Evolutionary conservation across 192 early-diverging fungal species (phyloP).

Genomic region (Coemansia aciculifera): DNA sequence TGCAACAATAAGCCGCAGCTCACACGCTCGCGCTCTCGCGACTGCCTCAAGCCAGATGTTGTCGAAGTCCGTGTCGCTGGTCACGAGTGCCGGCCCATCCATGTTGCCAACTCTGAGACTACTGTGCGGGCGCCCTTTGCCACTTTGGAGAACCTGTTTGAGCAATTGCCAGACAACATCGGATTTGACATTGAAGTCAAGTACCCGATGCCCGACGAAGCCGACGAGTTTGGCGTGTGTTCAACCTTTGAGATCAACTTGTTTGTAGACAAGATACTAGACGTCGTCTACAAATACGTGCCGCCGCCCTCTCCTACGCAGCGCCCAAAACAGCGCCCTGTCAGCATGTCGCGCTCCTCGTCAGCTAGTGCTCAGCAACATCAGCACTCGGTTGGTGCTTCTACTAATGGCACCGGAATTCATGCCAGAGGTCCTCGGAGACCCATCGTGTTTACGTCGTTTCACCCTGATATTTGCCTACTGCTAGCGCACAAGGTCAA

Average conservation of each 20-base stretch:
- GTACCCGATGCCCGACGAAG: slow-evolving; percentile 91
- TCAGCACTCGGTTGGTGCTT: background rate
- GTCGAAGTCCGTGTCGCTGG: slow-evolving; percentile 2
- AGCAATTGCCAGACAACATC: slow-evolving; percentile 68
- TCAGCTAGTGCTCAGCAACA: background rate
- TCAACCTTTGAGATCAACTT: slow-evolving; percentile 77
- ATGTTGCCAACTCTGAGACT: slow-evolving; percentile 75
- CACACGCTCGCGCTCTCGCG: slow-evolving; percentile 27
- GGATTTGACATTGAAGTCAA: slow-evolving; percentile 97
- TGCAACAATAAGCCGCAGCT: slow-evolving; percentile 20
- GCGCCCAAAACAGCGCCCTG: background rate
- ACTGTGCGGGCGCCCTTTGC: slow-evolving; percentile 88
- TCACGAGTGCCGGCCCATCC: slow-evolving; percentile 34
- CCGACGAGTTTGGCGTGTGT: slow-evolving; percentile 70
- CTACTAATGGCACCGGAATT: background rate
- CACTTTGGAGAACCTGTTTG: slow-evolving; percentile 77
- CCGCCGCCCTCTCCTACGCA: slow-evolving; percentile 7
- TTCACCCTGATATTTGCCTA: slow-evolving; percentile 87
- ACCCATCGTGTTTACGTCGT: slow-evolving; percentile 88
- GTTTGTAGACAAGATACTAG: slow-evolving; percentile 83
- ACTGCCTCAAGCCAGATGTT: slow-evolving; percentile 8
- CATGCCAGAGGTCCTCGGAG: slow-evolving; percentile 46
- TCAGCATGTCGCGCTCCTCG: slow-evolving; percentile 2
- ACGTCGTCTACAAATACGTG: slow-evolving; percentile 64
- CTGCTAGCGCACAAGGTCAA: slow-evolving; percentile 84